These are phyloP conservation scores for Plasmopara muralis DNA, from an alignment of 352 stramenopile species.

Conservation along the genomic window DNA sequence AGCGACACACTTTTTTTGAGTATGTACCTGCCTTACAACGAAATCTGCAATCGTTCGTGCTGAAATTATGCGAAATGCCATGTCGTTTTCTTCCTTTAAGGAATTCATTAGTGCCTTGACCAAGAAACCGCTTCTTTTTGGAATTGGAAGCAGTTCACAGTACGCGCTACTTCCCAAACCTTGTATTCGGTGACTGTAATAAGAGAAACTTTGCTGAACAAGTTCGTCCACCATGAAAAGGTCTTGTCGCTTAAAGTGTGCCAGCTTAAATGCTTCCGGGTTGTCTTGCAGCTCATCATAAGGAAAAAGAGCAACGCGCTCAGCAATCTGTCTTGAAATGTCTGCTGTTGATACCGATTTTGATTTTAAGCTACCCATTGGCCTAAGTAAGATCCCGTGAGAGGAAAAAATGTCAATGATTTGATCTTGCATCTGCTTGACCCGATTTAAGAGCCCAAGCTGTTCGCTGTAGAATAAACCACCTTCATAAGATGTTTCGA, in stretches of 20 bases:
- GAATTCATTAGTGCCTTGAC: slow-evolving; percentile 76
- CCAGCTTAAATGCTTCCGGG: slow-evolving; percentile 43
- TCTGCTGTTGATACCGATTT: slow-evolving; percentile 26
- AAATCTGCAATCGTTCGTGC: slow-evolving; percentile 51
- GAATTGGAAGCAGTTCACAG: slow-evolving; percentile 44
- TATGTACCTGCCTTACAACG: slow-evolving; percentile 34
- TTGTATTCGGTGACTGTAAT: slow-evolving; percentile 49
- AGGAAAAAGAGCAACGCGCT: slow-evolving; percentile 45
- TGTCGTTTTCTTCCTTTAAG: slow-evolving; percentile 57
- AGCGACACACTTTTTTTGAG: slow-evolving; percentile 61
- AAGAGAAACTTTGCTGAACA: slow-evolving; percentile 47
- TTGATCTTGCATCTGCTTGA: slow-evolving; percentile 45
- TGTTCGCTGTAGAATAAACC: slow-evolving; percentile 51
- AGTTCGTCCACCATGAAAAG: slow-evolving; percentile 72
- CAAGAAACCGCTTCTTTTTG: slow-evolving; percentile 66
- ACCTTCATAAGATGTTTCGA: neutral
- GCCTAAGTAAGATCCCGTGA: slow-evolving; percentile 27
- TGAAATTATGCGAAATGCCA: slow-evolving; percentile 37
- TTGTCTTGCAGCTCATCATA: slow-evolving; percentile 33
- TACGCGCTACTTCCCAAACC: slow-evolving; percentile 56
- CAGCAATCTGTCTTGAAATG: slow-evolving; percentile 58
- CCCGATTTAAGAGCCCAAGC: slow-evolving; percentile 35
- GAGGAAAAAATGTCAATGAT: slow-evolving; percentile 45
- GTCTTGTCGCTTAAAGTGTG: slow-evolving; percentile 77
- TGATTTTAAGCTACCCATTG: neutral